These are phyloP conservation scores for Blastobotrys raffinosifermentans DNA, from an alignment of 1,139 yeast species.

Conservation along the genomic window DNA sequence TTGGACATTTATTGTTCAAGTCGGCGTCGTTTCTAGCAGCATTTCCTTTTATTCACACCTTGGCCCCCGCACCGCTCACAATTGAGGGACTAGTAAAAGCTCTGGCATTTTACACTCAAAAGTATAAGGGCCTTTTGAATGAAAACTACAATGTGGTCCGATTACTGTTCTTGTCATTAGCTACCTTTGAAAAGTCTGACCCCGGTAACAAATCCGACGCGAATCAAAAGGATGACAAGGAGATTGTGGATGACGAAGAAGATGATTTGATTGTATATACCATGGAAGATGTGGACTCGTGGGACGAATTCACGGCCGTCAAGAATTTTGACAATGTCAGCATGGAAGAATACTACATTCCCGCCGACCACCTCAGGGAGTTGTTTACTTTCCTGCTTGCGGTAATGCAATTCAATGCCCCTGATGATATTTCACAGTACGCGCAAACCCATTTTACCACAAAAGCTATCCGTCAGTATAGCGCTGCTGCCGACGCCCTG, in stretches of 20 bases:
- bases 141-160: slow-evolving; percentile 32
- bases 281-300: slow-evolving; percentile 22
- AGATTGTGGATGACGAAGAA: slow-evolving; percentile 21
- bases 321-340: slow-evolving; percentile 30
- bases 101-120: slow-evolving; percentile 36
- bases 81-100: slow-evolving; percentile 41
- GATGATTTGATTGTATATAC: slow-evolving; percentile 19
- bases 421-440: slow-evolving; percentile 11
- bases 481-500: slow-evolving; percentile 15
- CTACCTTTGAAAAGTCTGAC: slow-evolving; percentile 20
- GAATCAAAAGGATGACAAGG: slow-evolving; percentile 6
- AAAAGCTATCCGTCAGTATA: slow-evolving; percentile 10
- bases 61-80: slow-evolving; percentile 33
- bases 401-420: slow-evolving; percentile 17
- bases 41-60: slow-evolving; percentile 41
- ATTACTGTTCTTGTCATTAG: slow-evolving; percentile 39
- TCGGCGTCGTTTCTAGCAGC: slow-evolving; percentile 35
- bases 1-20: slow-evolving; percentile 32
- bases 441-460: slow-evolving; percentile 9
- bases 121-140: slow-evolving; percentile 32
- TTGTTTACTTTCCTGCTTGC: slow-evolving; percentile 25
- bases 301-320: slow-evolving; percentile 30
- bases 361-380: slow-evolving; percentile 22
- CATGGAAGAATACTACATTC: slow-evolving; percentile 28
- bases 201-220: slow-evolving; percentile 5